phyloP scores from a whole-genome alignment of 2,329 filamentous ascomycete genomes.

The Claviceps sp. region DNA sequence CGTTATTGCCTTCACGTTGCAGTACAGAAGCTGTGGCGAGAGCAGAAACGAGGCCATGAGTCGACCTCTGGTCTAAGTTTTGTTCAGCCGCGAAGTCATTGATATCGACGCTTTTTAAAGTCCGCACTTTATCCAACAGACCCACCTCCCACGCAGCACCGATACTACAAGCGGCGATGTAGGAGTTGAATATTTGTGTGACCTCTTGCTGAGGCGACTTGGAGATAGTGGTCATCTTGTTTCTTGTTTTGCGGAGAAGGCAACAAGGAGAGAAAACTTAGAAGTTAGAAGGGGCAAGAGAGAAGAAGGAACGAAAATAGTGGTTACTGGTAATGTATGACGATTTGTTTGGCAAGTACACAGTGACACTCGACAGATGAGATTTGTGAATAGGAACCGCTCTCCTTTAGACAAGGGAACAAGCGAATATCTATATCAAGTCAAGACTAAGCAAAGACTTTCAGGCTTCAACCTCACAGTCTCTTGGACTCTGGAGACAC shows the following conservation, averaged over 20 bases:
- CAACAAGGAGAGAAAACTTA: too few species aligned
- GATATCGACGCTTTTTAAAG: background rate
- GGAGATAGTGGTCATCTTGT: background rate
- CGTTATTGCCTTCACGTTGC: background rate
- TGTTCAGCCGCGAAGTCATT: background rate
- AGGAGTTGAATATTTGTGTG: constrained; percentile 12
- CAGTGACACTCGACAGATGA: too few species aligned
- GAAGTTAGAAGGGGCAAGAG: too few species aligned
- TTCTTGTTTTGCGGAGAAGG: background rate
- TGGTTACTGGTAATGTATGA: too few species aligned
- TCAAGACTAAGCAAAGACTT: too few species aligned
- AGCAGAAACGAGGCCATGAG: background rate
- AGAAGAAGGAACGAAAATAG: too few species aligned
- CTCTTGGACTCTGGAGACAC: too few species aligned
- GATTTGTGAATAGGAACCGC: too few species aligned
- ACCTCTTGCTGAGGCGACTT: background rate
- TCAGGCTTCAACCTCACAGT: too few species aligned
- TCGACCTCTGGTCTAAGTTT: background rate
- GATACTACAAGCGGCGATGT: constrained; percentile 5
- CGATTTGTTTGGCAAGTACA: too few species aligned
- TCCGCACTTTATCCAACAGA: constrained; percentile 3
- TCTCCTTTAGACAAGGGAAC: too few species aligned
- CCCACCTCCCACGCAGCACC: constrained; percentile 7
- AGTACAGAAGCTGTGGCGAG: background rate
- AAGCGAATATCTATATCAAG: too few species aligned